Evolutionary conservation across 129 eudicot species (phyloP).

Genomic region (Chrysanthemum makinoi): DNA sequence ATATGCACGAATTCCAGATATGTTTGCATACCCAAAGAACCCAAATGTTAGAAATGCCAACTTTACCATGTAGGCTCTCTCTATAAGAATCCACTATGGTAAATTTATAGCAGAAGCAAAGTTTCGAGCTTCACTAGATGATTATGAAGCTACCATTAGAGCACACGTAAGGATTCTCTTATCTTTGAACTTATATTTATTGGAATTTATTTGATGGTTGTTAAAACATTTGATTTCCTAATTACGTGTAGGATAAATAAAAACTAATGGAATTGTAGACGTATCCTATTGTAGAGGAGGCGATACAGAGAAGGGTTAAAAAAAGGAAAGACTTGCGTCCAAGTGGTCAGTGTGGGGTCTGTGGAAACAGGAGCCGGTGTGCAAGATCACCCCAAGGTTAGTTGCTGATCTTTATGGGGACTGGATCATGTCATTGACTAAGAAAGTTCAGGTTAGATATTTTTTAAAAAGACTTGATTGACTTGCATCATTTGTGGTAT

Average conservation of each 20-base stretch:
- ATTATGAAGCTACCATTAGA: constrained; percentile 60
- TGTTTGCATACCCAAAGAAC: background rate
- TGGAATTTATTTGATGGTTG: background rate
- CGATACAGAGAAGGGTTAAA: constrained; percentile 61
- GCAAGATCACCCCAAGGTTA: constrained; percentile 66
- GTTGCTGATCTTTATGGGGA: constrained; percentile 71
- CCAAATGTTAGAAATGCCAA: background rate
- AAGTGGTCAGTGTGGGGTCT: constrained; percentile 36
- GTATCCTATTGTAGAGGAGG: constrained; percentile 69
- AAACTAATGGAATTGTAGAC: constrained; percentile 62
- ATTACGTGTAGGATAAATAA: constrained; percentile 44
- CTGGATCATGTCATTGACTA: constrained; percentile 87
- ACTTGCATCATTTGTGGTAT: background rate
- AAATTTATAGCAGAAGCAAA: constrained; percentile 98
- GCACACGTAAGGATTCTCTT: constrained; percentile 44
- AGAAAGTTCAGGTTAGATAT: constrained; percentile 73
- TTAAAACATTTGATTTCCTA: background rate
- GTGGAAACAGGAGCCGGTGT: constrained; percentile 44
- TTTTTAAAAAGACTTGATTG: constrained; percentile 34
- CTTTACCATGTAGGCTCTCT: constrained; percentile 49
- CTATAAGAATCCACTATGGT: constrained; percentile 83
- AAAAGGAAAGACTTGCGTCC: constrained; percentile 65
- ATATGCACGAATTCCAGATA: background rate
- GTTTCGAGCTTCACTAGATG: constrained; percentile 63
- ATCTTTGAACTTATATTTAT: background rate